Evolutionary conservation across 768 basidiomycete species (phyloP).

Genomic region (Panaeolus cyanescens): DNA sequence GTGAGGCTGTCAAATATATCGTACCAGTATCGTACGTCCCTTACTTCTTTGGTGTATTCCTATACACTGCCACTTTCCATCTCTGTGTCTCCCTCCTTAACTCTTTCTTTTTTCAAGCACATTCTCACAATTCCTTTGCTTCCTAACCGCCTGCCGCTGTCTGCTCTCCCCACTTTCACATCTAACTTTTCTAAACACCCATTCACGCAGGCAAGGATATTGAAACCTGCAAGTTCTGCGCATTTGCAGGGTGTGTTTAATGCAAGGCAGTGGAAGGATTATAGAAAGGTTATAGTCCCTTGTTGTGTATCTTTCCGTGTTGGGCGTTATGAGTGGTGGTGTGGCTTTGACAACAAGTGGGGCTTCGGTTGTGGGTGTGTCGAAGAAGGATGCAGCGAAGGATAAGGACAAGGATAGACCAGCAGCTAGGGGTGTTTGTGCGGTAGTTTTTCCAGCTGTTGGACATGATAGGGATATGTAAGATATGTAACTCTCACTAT

Average conservation of each 20-base stretch:
- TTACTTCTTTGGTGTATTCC: no score
- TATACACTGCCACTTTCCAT: conserved; percentile 41
- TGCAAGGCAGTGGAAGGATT: background rate
- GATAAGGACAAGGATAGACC: background rate
- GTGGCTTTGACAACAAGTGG: conserved; percentile 58
- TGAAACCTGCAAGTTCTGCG: background rate
- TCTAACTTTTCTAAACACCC: conserved; percentile 71
- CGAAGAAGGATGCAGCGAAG: conserved; percentile 49
- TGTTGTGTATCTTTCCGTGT: conserved; percentile 60
- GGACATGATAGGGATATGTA: no score
- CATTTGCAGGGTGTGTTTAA: background rate
- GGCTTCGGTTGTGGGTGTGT: conserved; percentile 55
- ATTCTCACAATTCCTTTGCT: conserved; percentile 78
- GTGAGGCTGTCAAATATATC: conserved; percentile 43
- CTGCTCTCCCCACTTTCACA: conserved; percentile 64
- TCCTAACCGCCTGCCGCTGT: conserved; percentile 70
- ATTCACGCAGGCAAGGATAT: conserved; percentile 19
- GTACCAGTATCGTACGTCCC: no score
- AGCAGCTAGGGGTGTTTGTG: background rate
- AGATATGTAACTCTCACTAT: no score
- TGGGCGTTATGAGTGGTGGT: conserved; percentile 27
- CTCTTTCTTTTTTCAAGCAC: conserved; percentile 38
- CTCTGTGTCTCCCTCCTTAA: conserved; percentile 21
- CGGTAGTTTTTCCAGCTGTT: no score
- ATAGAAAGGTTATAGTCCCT: background rate